Conservation (phyloP, 306 rosid species). For the Gleditsia sinensis region DNA sequence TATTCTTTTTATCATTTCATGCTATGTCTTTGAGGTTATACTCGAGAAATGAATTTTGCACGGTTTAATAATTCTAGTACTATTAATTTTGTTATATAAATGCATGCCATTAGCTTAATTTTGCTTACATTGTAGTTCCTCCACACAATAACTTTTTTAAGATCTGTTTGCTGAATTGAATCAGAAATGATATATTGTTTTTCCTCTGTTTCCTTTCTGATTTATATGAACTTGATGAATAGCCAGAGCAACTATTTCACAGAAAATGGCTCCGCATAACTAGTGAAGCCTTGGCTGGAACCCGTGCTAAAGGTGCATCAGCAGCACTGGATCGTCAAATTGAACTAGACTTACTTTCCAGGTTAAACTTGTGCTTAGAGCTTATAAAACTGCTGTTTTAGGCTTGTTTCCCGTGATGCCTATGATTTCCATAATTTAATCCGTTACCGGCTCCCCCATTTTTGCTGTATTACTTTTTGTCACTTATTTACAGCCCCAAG, state of each 20-base stretch:
- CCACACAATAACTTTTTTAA: conserved; percentile 2
- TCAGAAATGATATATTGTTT: conserved; percentile 26
- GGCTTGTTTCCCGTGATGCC: conserved; percentile 2
- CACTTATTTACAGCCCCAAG: conserved; percentile 63
- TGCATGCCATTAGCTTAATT: not conserved
- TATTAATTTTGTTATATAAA: not conserved
- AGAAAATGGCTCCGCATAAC: conserved; percentile 78
- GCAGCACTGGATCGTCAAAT: conserved; percentile 68
- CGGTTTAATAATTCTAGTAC: not conserved
- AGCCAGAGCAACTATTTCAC: conserved; percentile 99
- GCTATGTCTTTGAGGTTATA: conserved; percentile 1
- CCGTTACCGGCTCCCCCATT: conserved; percentile 3
- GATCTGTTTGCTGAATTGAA: conserved; percentile 30
- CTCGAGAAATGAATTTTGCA: not conserved
- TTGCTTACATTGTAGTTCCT: conserved; percentile 1
- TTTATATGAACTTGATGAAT: conserved; percentile 60
- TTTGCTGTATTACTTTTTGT: conserved; percentile 21
- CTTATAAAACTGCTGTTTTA: conserved; percentile 5
- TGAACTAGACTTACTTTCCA: conserved; percentile 86
- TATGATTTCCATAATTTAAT: conserved; percentile 13
- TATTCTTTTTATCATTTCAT: not conserved
- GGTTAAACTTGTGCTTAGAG: conserved; percentile 51
- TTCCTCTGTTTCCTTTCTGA: conserved; percentile 40
- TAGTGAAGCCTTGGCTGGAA: conserved; percentile 96
- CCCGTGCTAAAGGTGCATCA: conserved; percentile 87